Percentiles rank a stretch among this genome's conserved stretches.
phyloP scores from a whole-genome alignment of 1,139 yeast genomes.

The Nakaseomyces sp. region DNA sequence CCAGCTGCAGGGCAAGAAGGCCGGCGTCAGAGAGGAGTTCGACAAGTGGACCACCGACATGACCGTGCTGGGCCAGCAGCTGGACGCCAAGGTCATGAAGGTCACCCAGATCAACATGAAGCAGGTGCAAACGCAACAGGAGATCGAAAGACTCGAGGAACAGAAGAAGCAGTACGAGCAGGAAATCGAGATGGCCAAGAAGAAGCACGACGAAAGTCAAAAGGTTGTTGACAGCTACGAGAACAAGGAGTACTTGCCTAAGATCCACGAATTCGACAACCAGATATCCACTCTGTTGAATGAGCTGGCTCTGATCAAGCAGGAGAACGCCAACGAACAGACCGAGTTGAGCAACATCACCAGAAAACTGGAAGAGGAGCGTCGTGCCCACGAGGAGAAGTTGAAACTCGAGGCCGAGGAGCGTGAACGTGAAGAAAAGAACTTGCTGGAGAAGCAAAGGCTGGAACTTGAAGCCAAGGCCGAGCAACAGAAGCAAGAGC shows the following conservation, averaged over 20 bases:
- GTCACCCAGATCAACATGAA: constrained; percentile 19
- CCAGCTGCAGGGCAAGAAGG: constrained; percentile 18
- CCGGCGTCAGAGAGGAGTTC: constrained; percentile 16
- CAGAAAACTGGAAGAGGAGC: constrained; percentile 24
- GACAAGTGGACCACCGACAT: constrained; percentile 19
- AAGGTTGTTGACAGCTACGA: constrained; percentile 14
- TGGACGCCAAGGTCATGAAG: constrained; percentile 26
- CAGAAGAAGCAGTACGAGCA: constrained; percentile 17
- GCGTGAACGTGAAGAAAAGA: constrained; percentile 22
- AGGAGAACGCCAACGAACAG: constrained; percentile 26
- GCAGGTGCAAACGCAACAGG: constrained; percentile 18
- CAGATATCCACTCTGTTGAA: constrained; percentile 17
- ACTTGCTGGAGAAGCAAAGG: constrained; percentile 21
- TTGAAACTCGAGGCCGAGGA: constrained; percentile 23
- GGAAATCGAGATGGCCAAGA: constrained; percentile 17
- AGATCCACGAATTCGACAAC: constrained; percentile 20
- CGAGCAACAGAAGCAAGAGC: constrained; percentile 16
- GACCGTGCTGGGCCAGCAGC: constrained; percentile 18
- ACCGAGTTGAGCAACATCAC: constrained; percentile 22
- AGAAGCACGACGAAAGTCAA: constrained; percentile 15
- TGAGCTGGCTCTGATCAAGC: constrained; percentile 22
- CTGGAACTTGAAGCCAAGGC: constrained; percentile 19
- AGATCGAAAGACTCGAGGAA: constrained; percentile 18
- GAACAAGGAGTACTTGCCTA: constrained; percentile 22
- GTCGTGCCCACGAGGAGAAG: constrained; percentile 22